Conservation (phyloP, 768 basidiomycete species). For the Russula olivacea region DNA sequence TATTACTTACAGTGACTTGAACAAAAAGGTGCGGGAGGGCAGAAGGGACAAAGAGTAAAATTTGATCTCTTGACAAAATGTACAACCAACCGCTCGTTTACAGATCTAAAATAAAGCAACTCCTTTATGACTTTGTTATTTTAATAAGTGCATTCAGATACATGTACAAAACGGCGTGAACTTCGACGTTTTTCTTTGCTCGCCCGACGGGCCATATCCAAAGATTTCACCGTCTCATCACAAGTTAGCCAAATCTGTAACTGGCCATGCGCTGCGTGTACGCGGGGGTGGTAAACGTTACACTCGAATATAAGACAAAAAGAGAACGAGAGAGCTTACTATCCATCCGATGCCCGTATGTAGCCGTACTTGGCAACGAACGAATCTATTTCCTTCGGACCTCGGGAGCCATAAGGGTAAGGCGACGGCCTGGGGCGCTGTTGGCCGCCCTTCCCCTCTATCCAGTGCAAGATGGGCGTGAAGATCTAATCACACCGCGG, state of each 20-base stretch:
- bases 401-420: conserved; percentile 93
- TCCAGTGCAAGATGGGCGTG: conserved; percentile 94
- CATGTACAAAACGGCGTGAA: conserved; percentile 5
- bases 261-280: conserved; percentile 61
- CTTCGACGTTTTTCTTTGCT: conserved; percentile 11
- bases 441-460: conserved; percentile 68
- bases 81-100: not conserved
- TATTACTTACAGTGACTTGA: not conserved
- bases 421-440: conserved; percentile 57
- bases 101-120: not conserved
- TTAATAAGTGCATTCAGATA: conserved; percentile 1
- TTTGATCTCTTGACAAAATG: not conserved
- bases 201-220: conserved; percentile 10
- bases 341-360: conserved; percentile 57
- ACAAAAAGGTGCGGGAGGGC: not conserved
- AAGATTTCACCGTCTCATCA: conserved; percentile 29
- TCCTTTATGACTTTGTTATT: not conserved
- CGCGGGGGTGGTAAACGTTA: not conserved
- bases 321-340: conserved; percentile 46
- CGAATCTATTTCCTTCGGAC: conserved; percentile 75
- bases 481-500: conserved; percentile 56
- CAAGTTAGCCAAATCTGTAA: conserved; percentile 58
- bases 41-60: not conserved
- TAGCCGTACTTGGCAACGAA: conserved; percentile 77
- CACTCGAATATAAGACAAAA: not conserved